Conservation (phyloP, 2,329 filamentous ascomycete genomes). For the Remersonia thermophila region DNA sequence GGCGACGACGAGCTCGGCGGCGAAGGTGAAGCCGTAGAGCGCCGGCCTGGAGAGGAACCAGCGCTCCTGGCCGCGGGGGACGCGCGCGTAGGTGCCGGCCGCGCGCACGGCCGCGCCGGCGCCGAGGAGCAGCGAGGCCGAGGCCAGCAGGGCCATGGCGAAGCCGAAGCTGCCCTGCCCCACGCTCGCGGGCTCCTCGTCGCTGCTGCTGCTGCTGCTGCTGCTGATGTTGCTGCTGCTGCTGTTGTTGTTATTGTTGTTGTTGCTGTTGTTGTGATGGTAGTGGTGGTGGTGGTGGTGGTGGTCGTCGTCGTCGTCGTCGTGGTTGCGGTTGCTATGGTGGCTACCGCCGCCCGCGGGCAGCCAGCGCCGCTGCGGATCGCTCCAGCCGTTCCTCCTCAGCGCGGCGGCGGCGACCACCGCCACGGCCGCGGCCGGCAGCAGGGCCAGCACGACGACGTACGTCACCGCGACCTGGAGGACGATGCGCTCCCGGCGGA, state of each 20-base stretch:
- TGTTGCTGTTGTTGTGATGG: too few relatives aligned
- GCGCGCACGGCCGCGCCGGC: conserved; percentile 60
- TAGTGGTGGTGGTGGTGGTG: too few relatives aligned
- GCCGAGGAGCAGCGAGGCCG: conserved; percentile 45
- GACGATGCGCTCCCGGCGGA: conserved; percentile 45
- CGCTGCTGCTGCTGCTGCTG: too few relatives aligned
- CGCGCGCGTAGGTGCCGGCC: conserved; percentile 43
- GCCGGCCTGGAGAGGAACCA: conserved; percentile 60
- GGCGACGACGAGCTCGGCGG: conserved; percentile 61
- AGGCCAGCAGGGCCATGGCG: conserved; percentile 52
- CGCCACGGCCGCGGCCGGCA: conserved; percentile 46
- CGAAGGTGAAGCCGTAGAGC: conserved; percentile 74
- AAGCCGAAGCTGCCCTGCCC: conserved; percentile 53
- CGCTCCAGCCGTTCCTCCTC: conserved; percentile 2
- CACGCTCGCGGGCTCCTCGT: conserved; percentile 41
- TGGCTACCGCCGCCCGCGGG: too few relatives aligned
- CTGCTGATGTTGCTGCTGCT: too few relatives aligned
- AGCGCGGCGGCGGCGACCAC: conserved; percentile 20
- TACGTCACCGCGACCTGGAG: conserved; percentile 51
- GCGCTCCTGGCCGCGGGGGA: conserved; percentile 40
- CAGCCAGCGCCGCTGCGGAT: too few relatives aligned
- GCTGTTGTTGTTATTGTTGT: too few relatives aligned
- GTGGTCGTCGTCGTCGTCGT: too few relatives aligned
- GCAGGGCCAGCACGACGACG: conserved; percentile 53
- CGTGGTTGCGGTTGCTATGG: too few relatives aligned